Evolutionary conservation across 2,329 filamentous ascomycete species (phyloP), one percentile per base, ranked within the genome.

Genomic region (Trichoderma oligosporum): DNA sequence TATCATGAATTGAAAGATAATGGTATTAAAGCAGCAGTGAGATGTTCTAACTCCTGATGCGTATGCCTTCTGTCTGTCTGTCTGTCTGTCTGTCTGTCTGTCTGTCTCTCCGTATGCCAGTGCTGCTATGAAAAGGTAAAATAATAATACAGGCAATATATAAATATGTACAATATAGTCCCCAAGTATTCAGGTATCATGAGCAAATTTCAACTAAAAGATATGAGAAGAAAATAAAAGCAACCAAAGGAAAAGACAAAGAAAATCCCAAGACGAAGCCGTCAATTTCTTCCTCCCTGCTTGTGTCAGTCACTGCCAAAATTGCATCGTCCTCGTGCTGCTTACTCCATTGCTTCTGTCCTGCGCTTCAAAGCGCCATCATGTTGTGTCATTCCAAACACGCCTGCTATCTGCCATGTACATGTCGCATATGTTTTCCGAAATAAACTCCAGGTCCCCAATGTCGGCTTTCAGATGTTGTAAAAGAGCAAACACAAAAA

Each of bases 151-250:
- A 59, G 33, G 42, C 39, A 53, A 53, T 41, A 38, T 45, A 45
- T n/a, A 38, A 41, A 8, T 45, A 58, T 41, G 31, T 48, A 59
- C 33, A n/a, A 56, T 14, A 42, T 35, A 22, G 27, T 31, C 20
- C 57, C 29, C 44, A 45, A 47, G 41, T 55, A 18, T 42, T 42
- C 42, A 42, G 57, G 57, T 59, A 59, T 59, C 57, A 55, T 41
- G 33, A 53, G 41, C 24, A 41, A 53, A 12, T 20, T 27, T 35
- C 27, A 24, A n/a, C n/a, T n/a, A 53, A 52, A 47, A 16, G 31
- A 25, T 3, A 22, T 16, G 27, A 25, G 14, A 8, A n/a, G 20
- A 51, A 58, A 55, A 35, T 18, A 22, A n/a, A 18, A 47, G 12
- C 25, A 20, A 16, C 9, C 20, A 52, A 36, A 20, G 25, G 29